Percentiles rank a stretch among this genome's conserved stretches.
phyloP scores from a whole-genome alignment of 306 rosid species.

The Cicer chorassanicum region DNA sequence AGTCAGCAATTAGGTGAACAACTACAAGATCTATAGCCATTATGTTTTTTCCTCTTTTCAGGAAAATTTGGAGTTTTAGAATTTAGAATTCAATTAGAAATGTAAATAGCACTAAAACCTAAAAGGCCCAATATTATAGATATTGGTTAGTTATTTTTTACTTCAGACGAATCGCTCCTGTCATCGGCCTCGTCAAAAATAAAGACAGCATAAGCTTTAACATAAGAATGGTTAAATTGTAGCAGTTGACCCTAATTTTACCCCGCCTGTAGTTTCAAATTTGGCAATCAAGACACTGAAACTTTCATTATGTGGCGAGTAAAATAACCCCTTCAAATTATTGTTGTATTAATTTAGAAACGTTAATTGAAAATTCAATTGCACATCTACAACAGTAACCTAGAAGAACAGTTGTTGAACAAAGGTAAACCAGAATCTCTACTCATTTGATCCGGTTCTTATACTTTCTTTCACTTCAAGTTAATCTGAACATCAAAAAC shows the following conservation, averaged over 20 bases:
- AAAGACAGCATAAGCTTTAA: slow-evolving; percentile 11
- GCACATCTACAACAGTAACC: slow-evolving; percentile 1
- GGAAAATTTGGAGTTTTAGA: background rate
- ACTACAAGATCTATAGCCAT: slow-evolving; percentile 11
- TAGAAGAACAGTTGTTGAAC: background rate
- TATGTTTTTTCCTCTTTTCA: slow-evolving; percentile 9
- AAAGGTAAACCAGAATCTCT: slow-evolving; percentile 37
- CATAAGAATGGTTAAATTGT: slow-evolving; percentile 10
- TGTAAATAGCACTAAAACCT: slow-evolving; percentile 29
- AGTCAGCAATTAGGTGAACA: slow-evolving; percentile 30
- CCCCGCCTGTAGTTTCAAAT: slow-evolving; percentile 11
- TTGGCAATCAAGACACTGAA: slow-evolving; percentile 13
- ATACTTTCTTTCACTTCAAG: slow-evolving; percentile 39
- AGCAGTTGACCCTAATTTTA: slow-evolving; percentile 12
- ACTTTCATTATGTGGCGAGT: background rate
- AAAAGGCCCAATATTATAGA: slow-evolving; percentile 25
- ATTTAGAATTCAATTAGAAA: slow-evolving; percentile 12
- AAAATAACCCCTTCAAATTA: slow-evolving; percentile 20
- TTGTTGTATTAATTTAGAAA: background rate
- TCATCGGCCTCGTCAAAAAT: background rate
- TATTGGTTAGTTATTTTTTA: background rate
- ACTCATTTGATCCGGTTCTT: slow-evolving; percentile 32
- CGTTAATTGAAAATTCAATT: slow-evolving; percentile 4
- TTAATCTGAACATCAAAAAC: slow-evolving; percentile 16
- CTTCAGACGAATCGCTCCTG: slow-evolving; percentile 6